phyloP scores from a whole-genome alignment of 2,329 filamentous ascomycete species.

The Ambrosiella xylebori region DNA sequence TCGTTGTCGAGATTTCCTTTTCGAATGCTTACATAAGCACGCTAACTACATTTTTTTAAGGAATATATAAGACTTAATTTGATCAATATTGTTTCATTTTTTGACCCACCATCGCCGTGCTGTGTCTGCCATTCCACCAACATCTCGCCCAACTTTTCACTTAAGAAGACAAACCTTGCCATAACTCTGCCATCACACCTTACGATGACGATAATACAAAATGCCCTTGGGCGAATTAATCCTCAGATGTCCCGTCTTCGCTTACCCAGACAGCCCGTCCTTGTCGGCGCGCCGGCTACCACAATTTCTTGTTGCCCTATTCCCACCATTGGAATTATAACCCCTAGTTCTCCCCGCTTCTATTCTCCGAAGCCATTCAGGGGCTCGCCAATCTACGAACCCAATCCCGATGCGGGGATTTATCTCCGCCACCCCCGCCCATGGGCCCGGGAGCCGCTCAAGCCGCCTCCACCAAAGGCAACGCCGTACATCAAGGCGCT shows the following conservation, averaged over 20 bases:
- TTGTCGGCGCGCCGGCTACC: slow-evolving; percentile 17
- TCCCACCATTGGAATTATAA: not conserved
- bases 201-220: no score
- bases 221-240: no score
- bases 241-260: no score
- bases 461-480: not conserved
- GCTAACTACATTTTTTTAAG: slow-evolving; percentile 2
- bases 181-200: no score
- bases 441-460: not conserved
- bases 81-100: not conserved
- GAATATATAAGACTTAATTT: not conserved
- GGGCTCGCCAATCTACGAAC: not conserved
- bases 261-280: not conserved
- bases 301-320: not conserved
- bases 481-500: slow-evolving; percentile 48
- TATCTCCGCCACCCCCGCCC: not conserved
- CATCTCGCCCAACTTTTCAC: no score
- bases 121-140: no score
- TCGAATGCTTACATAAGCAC: slow-evolving; percentile 9
- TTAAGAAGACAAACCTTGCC: no score
- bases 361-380: not conserved
- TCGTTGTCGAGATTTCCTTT: not conserved
- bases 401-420: not conserved
- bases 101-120: no score
- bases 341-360: not conserved